Conservation (phyloP, 306 rosid genomes). For the Prunus fruticosa region DNA sequence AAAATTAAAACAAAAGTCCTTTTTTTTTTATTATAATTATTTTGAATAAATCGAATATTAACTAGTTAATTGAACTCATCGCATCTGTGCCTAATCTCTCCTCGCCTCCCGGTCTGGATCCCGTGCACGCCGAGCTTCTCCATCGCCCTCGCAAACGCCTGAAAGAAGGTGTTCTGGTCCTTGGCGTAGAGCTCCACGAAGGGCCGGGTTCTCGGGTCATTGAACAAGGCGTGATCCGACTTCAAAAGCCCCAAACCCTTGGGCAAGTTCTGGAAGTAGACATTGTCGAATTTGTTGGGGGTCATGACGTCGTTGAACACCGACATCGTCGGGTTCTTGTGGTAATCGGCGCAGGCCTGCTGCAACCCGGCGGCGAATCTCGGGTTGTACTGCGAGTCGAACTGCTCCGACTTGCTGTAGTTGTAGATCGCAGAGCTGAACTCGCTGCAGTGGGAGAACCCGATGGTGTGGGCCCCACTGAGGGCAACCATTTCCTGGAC, state of each 20-base stretch:
- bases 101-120: conserved; percentile 56
- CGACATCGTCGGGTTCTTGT: conserved; percentile 63
- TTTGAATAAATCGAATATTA: not conserved
- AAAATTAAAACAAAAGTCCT: not conserved
- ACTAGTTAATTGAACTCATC: conserved; percentile 58
- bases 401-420: conserved; percentile 24
- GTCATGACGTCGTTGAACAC: conserved; percentile 82
- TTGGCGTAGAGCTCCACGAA: conserved; percentile 54
- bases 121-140: conserved; percentile 66
- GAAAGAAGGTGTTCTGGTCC: conserved; percentile 51
- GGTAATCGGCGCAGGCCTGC: conserved; percentile 54
- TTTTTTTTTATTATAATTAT: not conserved
- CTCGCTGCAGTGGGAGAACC: conserved; percentile 72
- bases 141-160: conserved; percentile 62
- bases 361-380: conserved; percentile 51
- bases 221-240: conserved; percentile 64
- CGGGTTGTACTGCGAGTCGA: conserved; percentile 54
- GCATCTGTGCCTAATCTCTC: conserved; percentile 86
- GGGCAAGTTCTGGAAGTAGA: conserved; percentile 69
- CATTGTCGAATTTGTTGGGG: conserved; percentile 79
- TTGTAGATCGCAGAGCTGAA: conserved; percentile 44
- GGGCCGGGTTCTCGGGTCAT: conserved; percentile 49
- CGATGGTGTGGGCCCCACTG: conserved; percentile 83
- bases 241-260: conserved; percentile 70
- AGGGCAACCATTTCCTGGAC: conserved; percentile 74